phyloP scores from a whole-genome alignment of 2,329 filamentous ascomycete species.

The Blumeriella jaapii region DNA sequence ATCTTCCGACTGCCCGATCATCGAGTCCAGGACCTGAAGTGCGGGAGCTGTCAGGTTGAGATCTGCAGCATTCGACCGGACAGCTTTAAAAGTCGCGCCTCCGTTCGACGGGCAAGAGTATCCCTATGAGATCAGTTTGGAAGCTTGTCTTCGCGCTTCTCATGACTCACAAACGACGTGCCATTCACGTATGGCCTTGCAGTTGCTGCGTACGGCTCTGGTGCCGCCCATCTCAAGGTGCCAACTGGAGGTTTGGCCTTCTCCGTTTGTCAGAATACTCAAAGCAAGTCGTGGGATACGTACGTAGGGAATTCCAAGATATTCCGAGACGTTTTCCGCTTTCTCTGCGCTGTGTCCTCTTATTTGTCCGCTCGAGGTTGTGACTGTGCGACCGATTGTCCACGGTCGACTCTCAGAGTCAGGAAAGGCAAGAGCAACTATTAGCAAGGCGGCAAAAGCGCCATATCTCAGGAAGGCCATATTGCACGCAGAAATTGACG shows the following conservation, averaged over 20 bases:
- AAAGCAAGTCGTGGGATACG: neutral
- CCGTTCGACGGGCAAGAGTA: conserved; percentile 7
- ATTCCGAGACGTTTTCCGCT: conserved; percentile 20
- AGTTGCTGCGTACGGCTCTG: conserved; percentile 16
- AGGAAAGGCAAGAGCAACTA: neutral
- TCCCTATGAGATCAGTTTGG: conserved; percentile 3
- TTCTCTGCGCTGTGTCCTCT: conserved; percentile 14
- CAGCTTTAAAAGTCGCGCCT: conserved; percentile 1
- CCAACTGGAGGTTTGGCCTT: conserved; percentile 28
- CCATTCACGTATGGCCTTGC: conserved; percentile 11
- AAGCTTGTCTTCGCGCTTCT: no score
- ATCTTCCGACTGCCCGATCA: conserved; percentile 4
- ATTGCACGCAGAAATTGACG: no score
- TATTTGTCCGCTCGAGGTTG: conserved; percentile 17
- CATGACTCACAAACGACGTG: conserved; percentile 8
- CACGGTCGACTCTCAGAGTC: neutral
- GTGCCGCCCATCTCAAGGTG: conserved; percentile 28
- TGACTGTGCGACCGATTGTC: conserved; percentile 2
- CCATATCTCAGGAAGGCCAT: no score
- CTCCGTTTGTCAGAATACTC: neutral
- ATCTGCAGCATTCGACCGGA: neutral
- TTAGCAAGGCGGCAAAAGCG: neutral
- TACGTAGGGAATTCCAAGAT: conserved; percentile 30
- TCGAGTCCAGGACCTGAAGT: conserved; percentile 1
- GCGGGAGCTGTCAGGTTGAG: conserved; percentile 1